These are phyloP conservation scores for Prunus fruticosa DNA, from an alignment of 306 rosid genomes.

Conservation along the genomic window DNA sequence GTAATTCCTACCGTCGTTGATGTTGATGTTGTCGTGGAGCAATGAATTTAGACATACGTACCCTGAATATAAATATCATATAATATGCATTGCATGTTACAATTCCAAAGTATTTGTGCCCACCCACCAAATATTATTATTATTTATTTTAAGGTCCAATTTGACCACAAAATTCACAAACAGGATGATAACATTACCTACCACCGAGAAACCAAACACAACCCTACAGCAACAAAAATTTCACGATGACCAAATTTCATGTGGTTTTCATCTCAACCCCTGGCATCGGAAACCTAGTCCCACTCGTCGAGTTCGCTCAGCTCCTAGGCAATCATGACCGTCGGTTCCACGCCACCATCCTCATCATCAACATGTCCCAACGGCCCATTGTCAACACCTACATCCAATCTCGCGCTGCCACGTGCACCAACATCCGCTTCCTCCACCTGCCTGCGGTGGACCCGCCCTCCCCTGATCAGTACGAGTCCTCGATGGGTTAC, in stretches of 20 bases:
- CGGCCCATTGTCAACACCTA: slow-evolving; percentile 42
- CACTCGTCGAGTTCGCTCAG: slow-evolving; percentile 54
- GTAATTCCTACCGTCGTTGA: too few species aligned
- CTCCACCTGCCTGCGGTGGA: slow-evolving; percentile 36
- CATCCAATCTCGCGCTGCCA: slow-evolving; percentile 34
- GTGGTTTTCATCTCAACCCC: slow-evolving; percentile 52
- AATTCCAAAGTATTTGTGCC: background rate
- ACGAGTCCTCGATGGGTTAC: slow-evolving; percentile 25
- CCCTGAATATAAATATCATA: too few species aligned
- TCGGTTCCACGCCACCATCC: slow-evolving; percentile 50
- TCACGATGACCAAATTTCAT: slow-evolving; percentile 27
- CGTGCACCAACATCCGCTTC: slow-evolving; percentile 29
- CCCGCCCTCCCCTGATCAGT: slow-evolving; percentile 42
- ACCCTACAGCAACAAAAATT: background rate
- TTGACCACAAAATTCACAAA: background rate
- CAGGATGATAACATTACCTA: background rate
- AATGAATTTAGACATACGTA: background rate
- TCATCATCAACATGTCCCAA: slow-evolving; percentile 37
- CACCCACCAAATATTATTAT: background rate
- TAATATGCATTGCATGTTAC: background rate
- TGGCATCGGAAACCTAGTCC: slow-evolving; percentile 49
- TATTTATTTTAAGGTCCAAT: background rate
- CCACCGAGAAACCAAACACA: background rate
- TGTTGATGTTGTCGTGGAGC: background rate
- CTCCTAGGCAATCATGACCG: slow-evolving; percentile 40